Evolutionary conservation across 1,284 basidiomycete species (phyloP).

Genomic region (Heliocybe sulcata): DNA sequence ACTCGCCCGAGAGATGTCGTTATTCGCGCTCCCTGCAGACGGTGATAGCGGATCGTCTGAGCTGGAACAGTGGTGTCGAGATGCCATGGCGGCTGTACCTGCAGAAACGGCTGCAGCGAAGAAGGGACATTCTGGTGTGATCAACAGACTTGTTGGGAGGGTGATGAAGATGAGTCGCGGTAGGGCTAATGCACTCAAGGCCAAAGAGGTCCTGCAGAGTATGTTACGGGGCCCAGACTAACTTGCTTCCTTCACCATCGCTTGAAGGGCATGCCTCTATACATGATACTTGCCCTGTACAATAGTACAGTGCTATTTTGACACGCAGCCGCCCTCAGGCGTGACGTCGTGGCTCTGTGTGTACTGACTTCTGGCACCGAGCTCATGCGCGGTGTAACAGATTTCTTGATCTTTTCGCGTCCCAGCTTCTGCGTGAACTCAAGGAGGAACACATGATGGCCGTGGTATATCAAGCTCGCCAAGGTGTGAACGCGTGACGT

Average conservation of each 20-base stretch:
- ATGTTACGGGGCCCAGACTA: conserved; percentile 21
- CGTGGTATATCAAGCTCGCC: no score
- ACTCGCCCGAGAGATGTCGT: conserved; percentile 42
- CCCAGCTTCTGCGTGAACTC: no score
- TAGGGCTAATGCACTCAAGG: conserved; percentile 59
- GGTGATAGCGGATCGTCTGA: conserved; percentile 17
- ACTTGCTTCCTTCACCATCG: background rate
- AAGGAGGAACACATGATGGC: no score
- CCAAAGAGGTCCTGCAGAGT: conserved; percentile 36
- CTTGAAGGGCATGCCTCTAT: no score
- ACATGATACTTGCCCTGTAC: no score
- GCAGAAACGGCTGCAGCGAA: conserved; percentile 65
- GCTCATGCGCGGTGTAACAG: no score
- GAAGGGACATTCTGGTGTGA: conserved; percentile 72
- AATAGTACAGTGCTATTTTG: no score
- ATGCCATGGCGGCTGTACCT: conserved; percentile 64
- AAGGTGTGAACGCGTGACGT: no score
- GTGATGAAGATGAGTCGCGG: conserved; percentile 87
- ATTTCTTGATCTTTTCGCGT: no score
- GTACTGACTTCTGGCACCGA: no score
- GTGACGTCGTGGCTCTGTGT: no score
- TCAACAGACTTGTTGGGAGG: conserved; percentile 84
- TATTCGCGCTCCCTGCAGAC: conserved; percentile 31
- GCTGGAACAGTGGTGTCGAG: conserved; percentile 47
- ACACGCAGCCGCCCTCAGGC: no score